phyloP scores from a whole-genome alignment of 352 stramenopile species.

The Globisporangium sylvaticum region DNA sequence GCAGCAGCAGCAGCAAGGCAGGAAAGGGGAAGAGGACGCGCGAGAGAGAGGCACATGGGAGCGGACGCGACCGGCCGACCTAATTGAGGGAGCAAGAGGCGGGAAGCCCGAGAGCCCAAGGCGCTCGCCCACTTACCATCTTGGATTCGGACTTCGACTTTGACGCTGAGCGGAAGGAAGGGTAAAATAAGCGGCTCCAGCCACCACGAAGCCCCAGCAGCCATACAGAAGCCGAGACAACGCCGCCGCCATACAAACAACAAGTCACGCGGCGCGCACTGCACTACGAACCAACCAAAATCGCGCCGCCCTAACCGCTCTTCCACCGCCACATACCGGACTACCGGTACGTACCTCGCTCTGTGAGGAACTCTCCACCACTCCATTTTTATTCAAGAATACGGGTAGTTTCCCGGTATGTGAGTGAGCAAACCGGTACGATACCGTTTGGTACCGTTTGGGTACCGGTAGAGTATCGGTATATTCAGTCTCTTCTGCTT shows the following conservation, averaged over 20 bases:
- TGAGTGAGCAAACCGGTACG: too few relatives aligned
- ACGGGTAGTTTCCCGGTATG: too few relatives aligned
- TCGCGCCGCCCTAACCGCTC: constrained; percentile 4
- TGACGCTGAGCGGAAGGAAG: constrained; percentile 85
- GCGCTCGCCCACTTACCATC: constrained; percentile 53
- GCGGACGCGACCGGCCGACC: not conserved
- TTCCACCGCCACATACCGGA: not conserved
- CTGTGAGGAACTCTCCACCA: not conserved
- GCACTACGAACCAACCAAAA: constrained; percentile 46
- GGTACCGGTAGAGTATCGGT: too few relatives aligned
- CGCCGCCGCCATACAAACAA: constrained; percentile 45
- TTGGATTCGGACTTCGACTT: constrained; percentile 84
- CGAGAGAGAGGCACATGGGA: not conserved
- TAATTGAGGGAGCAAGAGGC: not conserved
- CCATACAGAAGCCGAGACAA: constrained; percentile 65
- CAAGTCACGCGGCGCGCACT: constrained; percentile 38
- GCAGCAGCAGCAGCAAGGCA: not conserved
- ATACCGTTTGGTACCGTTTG: too few relatives aligned
- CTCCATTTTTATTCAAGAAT: not conserved
- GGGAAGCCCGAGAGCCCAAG: not conserved
- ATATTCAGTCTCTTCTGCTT: too few relatives aligned
- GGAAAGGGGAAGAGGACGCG: not conserved
- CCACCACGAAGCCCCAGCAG: constrained; percentile 24
- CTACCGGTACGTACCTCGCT: not conserved
- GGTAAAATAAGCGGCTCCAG: constrained; percentile 66